phyloP scores from a whole-genome alignment of 192 early-diverging fungal species.

The Dissophora ornata region DNA sequence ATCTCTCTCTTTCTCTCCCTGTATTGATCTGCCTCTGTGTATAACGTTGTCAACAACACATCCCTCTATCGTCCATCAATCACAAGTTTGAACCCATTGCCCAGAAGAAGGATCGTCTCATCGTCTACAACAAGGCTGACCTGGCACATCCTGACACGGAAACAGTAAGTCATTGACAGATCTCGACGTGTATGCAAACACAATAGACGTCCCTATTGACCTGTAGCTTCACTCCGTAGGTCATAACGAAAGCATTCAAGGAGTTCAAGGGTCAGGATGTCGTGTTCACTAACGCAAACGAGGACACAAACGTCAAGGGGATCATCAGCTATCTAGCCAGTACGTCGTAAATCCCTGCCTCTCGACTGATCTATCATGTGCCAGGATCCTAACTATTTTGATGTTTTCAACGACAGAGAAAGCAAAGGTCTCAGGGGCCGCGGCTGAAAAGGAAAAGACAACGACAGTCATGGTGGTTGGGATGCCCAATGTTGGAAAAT shows the following conservation, averaged over 20 bases:
- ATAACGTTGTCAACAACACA: constrained; percentile 46
- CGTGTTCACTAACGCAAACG: constrained; percentile 73
- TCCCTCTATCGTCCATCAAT: constrained; percentile 93
- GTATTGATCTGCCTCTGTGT: neutral
- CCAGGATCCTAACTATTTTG: too few species aligned
- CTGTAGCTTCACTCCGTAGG: too few species aligned
- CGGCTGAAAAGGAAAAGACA: constrained; percentile 44
- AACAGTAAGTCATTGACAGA: constrained; percentile 29
- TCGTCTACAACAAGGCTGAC: constrained; percentile 96
- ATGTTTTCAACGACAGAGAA: constrained; percentile 36
- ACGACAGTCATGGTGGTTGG: constrained; percentile 87
- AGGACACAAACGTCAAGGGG: constrained; percentile 69
- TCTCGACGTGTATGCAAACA: too few species aligned
- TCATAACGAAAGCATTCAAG: constrained; percentile 51
- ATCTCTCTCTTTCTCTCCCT: neutral
- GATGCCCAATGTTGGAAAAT: constrained; percentile 98
- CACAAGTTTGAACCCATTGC: constrained; percentile 79
- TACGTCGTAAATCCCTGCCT: neutral
- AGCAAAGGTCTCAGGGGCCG: constrained; percentile 43
- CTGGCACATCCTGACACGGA: constrained; percentile 76
- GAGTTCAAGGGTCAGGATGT: constrained; percentile 63
- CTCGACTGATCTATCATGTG: too few species aligned
- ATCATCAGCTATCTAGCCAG: constrained; percentile 77
- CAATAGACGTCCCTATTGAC: too few species aligned
- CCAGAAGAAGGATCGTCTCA: constrained; percentile 72